A percentile compares a stretch with the other conserved stretches of the same genome.
Evolutionary conservation across 1,139 yeast species (phyloP).

Genomic region (Pneumocystis jirovecii): DNA sequence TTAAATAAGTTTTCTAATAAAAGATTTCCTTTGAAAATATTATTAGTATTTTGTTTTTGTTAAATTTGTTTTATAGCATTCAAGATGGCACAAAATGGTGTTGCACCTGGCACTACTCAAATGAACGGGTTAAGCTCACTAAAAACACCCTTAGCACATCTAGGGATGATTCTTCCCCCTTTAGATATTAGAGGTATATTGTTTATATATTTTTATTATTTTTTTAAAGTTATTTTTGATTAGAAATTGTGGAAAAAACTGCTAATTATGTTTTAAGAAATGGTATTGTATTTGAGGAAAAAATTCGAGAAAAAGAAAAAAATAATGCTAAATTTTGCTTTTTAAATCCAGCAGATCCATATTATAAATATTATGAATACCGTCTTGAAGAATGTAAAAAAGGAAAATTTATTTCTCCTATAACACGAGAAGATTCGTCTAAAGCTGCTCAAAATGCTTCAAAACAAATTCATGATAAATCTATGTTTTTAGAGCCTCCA

Average conservation of each 20-base stretch:
- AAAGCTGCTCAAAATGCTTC: slow-evolving; percentile 5
- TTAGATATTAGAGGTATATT: slow-evolving; percentile 31
- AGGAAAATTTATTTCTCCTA: slow-evolving; percentile 15
- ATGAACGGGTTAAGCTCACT: neutral
- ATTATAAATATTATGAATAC: slow-evolving; percentile 43
- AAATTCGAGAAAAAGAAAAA: slow-evolving; percentile 36
- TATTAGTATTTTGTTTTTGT: neutral
- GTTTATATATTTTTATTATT: neutral
- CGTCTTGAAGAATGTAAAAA: slow-evolving; percentile 20
- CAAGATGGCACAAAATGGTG: neutral
- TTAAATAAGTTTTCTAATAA: neutral
- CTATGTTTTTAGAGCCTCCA: slow-evolving; percentile 24
- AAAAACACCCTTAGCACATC: neutral
- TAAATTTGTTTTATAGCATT: neutral
- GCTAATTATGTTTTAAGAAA: slow-evolving; percentile 55
- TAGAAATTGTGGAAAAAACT: slow-evolving; percentile 50
- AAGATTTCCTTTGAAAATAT: neutral
- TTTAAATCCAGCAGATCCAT: slow-evolving; percentile 39
- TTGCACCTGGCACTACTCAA: neutral
- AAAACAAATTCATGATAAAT: slow-evolving; percentile 2
- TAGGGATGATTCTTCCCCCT: slow-evolving; percentile 40
- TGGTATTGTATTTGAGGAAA: slow-evolving; percentile 47
- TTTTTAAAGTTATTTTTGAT: neutral
- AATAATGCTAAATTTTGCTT: slow-evolving; percentile 48
- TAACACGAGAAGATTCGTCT: neutral